Conservation (phyloP, 2,329 filamentous ascomycete genomes). For the Ophiosphaerella korrae region DNA sequence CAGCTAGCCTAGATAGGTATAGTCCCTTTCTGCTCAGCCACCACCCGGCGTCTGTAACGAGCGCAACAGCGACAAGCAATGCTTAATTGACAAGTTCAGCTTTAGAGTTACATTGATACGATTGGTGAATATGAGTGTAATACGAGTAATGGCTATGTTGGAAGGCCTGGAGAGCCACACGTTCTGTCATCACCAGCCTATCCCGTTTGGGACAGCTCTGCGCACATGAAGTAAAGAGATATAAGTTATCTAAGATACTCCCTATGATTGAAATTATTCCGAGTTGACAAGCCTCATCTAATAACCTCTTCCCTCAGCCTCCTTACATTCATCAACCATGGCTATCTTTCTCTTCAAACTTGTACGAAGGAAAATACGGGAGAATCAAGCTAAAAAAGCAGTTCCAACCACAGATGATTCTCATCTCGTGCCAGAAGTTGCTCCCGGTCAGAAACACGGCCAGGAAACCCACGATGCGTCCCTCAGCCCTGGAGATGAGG, state of each 20-base stretch:
- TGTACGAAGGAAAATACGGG: constrained; percentile 26
- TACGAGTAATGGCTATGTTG: not conserved
- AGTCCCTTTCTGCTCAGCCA: constrained; percentile 2
- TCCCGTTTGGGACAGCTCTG: constrained; percentile 10
- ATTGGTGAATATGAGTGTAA: not conserved
- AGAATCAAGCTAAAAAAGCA: constrained; percentile 25
- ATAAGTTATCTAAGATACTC: constrained; percentile 8
- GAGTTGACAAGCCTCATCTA: not conserved
- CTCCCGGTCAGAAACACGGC: constrained; percentile 3
- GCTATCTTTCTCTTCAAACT: constrained; percentile 35
- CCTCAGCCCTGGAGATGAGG: constrained; percentile 15
- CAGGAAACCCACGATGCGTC: constrained; percentile 11
- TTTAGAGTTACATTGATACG: not conserved
- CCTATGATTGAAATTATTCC: not conserved
- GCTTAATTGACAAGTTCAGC: not conserved
- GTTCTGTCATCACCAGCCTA: not conserved
- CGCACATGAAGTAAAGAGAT: constrained; percentile 4
- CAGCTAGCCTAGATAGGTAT: constrained; percentile 17
- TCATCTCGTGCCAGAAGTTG: constrained; percentile 27
- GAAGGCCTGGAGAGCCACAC: constrained; percentile 6
- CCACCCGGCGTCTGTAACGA: not conserved
- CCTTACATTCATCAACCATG: constrained; percentile 13
- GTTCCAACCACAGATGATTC: constrained; percentile 29
- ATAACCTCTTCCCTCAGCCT: not conserved
- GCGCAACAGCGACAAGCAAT: not conserved